Percentiles rank a stretch among this genome's conserved stretches.
phyloP scores from a whole-genome alignment of 2,329 filamentous ascomycete genomes.

The Neopestalotiopsis sp. region DNA sequence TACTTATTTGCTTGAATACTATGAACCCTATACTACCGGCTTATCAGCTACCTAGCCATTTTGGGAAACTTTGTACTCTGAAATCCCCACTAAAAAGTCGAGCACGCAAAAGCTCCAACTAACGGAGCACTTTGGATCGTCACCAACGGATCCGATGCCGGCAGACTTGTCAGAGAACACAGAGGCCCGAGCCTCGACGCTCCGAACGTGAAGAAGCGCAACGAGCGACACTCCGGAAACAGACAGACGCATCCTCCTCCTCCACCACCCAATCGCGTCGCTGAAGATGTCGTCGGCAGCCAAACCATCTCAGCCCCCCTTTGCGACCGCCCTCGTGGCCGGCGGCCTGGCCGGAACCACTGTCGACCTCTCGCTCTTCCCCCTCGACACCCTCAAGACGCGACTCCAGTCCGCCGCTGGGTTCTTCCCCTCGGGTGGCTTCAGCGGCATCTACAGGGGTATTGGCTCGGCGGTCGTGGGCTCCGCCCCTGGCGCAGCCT shows the following conservation, averaged over 20 bases:
- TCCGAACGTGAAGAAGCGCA: slow-evolving; percentile 1
- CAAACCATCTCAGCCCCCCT: slow-evolving; percentile 45
- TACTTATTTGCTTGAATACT: too few species aligned
- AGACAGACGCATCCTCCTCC: neutral
- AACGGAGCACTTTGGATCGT: slow-evolving; percentile 1
- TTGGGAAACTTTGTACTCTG: neutral
- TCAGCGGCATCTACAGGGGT: slow-evolving; percentile 91
- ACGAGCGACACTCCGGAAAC: neutral
- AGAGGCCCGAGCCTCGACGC: slow-evolving; percentile 12
- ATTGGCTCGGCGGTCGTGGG: slow-evolving; percentile 89
- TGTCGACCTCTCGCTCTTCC: slow-evolving; percentile 95
- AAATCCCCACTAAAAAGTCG: slow-evolving; percentile 9
- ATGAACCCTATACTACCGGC: neutral
- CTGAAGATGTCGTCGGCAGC: slow-evolving; percentile 24
- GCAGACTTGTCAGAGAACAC: slow-evolving; percentile 9
- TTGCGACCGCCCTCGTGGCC: slow-evolving; percentile 71
- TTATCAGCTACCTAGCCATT: neutral
- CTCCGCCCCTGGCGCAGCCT: slow-evolving; percentile 89
- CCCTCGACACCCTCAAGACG: slow-evolving; percentile 98
- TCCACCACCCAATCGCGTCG: slow-evolving; percentile 11
- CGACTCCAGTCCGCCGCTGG: slow-evolving; percentile 84
- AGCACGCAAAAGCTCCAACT: neutral
- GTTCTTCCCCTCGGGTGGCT: slow-evolving; percentile 84
- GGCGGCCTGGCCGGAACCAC: slow-evolving; percentile 93
- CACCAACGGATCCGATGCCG: slow-evolving; percentile 16